These are phyloP conservation scores for Fusarium caatingaense DNA, from an alignment of 2,329 filamentous ascomycete genomes.

Conservation along the genomic window DNA sequence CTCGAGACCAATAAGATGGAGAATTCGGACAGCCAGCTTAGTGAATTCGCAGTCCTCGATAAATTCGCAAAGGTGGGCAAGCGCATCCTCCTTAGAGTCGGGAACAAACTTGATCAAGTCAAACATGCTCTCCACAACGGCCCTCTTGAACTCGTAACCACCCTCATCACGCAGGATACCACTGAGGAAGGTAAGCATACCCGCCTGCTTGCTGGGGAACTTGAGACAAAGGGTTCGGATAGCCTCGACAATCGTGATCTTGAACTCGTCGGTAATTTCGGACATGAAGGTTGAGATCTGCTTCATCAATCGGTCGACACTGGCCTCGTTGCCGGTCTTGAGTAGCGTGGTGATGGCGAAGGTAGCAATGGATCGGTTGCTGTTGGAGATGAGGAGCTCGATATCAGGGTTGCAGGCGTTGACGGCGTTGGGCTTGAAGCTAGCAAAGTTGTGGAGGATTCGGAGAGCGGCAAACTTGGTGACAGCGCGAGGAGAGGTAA, in stretches of 20 bases:
- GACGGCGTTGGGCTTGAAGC: constrained; percentile 94
- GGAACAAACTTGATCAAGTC: constrained; percentile 99
- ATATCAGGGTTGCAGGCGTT: constrained; percentile 97
- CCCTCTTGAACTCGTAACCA: constrained; percentile 97
- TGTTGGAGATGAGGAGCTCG: constrained; percentile 95
- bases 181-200: constrained; percentile 96
- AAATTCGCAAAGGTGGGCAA: constrained; percentile 97
- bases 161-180: constrained; percentile 97
- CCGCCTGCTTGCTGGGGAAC: constrained; percentile 97
- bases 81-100: constrained; percentile 81
- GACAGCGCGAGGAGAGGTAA: constrained; percentile 93
- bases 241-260: constrained; percentile 99
- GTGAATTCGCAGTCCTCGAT: constrained; percentile 99
- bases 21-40: constrained; percentile 93
- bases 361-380: constrained; percentile 96
- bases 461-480: constrained; percentile 98
- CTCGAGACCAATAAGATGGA: constrained; percentile 93
- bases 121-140: constrained; percentile 99
- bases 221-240: constrained; percentile 97
- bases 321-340: constrained; percentile 98
- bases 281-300: constrained; percentile 99
- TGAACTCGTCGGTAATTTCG: constrained; percentile 99
- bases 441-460: constrained; percentile 95
- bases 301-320: constrained; percentile 97
- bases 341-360: constrained; percentile 98